These are phyloP conservation scores for Neurospora sp. DNA, from an alignment of 495 filamentous ascomycete species.

Conservation along the genomic window DNA sequence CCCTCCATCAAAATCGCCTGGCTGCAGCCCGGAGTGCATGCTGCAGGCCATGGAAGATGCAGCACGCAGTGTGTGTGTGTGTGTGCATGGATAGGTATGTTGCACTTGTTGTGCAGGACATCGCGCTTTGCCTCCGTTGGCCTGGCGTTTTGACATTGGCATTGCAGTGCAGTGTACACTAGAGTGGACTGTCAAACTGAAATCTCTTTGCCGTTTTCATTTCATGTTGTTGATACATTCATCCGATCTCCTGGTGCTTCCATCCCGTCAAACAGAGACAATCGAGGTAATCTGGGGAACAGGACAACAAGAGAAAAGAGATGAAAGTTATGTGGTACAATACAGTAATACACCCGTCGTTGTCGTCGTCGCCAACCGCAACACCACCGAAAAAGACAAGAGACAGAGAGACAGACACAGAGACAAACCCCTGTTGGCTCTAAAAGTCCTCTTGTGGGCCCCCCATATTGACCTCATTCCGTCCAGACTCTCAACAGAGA, in stretches of 20 bases:
- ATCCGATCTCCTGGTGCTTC: not conserved
- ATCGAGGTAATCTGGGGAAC: not conserved
- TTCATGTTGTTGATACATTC: not conserved
- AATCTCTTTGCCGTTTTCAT: not conserved
- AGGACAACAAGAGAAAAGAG: not conserved
- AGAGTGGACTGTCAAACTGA: not conserved
- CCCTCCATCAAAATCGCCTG: not conserved
- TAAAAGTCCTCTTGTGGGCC: not conserved
- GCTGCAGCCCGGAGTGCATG: not conserved
- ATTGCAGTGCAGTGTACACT: not conserved
- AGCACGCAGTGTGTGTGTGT: not conserved
- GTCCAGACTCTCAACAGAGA: not conserved
- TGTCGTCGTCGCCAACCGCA: not conserved
- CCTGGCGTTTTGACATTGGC: slow-evolving; percentile 10
- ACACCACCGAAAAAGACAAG: not conserved
- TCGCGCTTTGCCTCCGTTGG: not conserved
- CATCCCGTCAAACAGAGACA: not conserved
- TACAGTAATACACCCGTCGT: not conserved
- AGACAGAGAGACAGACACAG: not conserved
- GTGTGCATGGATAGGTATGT: not conserved
- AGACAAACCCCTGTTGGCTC: not conserved
- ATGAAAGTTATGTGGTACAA: not conserved
- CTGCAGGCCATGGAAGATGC: not conserved
- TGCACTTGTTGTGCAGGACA: not conserved
- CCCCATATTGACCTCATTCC: not conserved